Evolutionary conservation across 805 yeast species (phyloP).

Genomic region (Wickerhamiella brachini): DNA sequence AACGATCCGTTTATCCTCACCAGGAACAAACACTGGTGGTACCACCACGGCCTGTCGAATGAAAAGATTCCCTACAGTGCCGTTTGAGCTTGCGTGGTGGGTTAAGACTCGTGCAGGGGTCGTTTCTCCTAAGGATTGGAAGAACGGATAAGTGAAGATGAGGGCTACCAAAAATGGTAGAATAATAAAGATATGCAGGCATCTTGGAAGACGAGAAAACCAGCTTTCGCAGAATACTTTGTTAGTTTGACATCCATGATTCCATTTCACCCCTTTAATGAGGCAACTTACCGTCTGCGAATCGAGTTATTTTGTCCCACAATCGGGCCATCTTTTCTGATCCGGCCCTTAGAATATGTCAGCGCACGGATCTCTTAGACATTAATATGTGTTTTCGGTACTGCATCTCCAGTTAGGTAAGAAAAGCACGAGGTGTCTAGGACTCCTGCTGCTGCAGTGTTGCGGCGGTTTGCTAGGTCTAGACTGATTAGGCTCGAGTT

Average conservation of each 20-base stretch:
- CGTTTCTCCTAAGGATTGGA: slow-evolving; percentile 1
- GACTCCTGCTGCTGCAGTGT: background rate
- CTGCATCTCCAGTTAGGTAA: background rate
- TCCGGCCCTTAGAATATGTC: background rate
- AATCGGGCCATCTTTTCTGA: background rate
- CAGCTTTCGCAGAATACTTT: background rate
- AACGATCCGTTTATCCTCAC: slow-evolving; percentile 1
- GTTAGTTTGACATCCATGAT: background rate
- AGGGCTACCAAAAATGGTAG: slow-evolving; percentile 2
- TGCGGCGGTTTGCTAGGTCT: background rate
- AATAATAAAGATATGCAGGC: slow-evolving; percentile 5
- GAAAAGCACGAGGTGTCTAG: background rate
- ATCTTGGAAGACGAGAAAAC: background rate
- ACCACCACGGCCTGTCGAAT: slow-evolving; percentile 7
- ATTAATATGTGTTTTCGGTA: background rate
- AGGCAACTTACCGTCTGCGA: background rate
- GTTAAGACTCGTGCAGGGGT: slow-evolving; percentile 3
- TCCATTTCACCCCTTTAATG: background rate
- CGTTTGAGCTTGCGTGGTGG: background rate
- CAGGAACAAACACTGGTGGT: slow-evolving; percentile 5
- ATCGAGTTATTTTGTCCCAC: background rate
- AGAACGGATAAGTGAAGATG: slow-evolving; percentile 4
- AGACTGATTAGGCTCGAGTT: background rate
- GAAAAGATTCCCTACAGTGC: background rate
- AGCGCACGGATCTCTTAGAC: background rate